Evolutionary conservation across 1,284 basidiomycete genomes (phyloP).

Genomic region (Microbotryum intermedium): DNA sequence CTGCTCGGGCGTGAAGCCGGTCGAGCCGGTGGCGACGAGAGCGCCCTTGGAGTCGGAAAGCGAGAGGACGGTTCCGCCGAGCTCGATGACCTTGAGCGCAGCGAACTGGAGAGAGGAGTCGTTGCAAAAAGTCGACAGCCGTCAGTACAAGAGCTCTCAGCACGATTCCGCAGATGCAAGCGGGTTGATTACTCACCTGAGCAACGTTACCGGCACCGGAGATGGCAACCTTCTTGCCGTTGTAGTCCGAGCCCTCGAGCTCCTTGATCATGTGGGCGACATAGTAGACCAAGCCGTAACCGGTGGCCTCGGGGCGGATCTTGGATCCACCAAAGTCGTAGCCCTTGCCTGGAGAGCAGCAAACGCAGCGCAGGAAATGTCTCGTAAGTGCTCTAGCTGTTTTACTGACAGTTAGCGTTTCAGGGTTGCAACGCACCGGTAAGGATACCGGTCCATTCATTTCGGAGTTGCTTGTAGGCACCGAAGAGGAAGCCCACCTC

Average conservation of each 20-base stretch:
- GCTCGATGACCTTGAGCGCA: slow-evolving; percentile 68
- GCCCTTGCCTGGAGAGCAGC: slow-evolving; percentile 52
- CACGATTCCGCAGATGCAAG: no score
- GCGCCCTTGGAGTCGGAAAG: slow-evolving; percentile 70
- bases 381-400: not conserved
- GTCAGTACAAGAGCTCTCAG: not conserved
- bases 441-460: slow-evolving; percentile 67
- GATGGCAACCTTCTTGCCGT: slow-evolving; percentile 56
- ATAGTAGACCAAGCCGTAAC: slow-evolving; percentile 71
- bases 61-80: slow-evolving; percentile 64
- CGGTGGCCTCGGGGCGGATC: slow-evolving; percentile 54
- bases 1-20: slow-evolving; percentile 55
- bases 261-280: slow-evolving; percentile 12
- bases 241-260: slow-evolving; percentile 39
- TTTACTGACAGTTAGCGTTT: no score
- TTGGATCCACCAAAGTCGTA: slow-evolving; percentile 61
- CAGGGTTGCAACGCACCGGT: slow-evolving; percentile 39
- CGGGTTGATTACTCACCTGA: slow-evolving; percentile 8
- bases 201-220: slow-evolving; percentile 46
- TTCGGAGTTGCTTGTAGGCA: slow-evolving; percentile 63
- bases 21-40: slow-evolving; percentile 49
- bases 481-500: slow-evolving; percentile 42
- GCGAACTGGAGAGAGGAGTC: slow-evolving; percentile 67
- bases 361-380: not conserved
- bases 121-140: slow-evolving; percentile 38